Evolutionary conservation across 441 rosid species (phyloP).

Genomic region (Croton laevigatus): DNA sequence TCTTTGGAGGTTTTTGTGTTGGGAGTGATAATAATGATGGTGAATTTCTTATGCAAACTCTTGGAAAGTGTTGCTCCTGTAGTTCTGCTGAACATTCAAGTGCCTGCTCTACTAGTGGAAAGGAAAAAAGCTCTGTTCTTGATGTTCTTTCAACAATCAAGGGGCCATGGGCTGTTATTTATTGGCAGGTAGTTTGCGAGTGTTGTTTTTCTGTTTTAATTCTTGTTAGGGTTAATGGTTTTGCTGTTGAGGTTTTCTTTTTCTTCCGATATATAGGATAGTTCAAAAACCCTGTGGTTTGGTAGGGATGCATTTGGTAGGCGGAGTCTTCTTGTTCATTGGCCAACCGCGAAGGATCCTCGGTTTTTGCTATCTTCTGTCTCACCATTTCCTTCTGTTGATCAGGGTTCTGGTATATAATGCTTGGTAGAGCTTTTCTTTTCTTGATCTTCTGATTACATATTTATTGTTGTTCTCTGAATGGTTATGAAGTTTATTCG

Average conservation of each 20-base stretch:
- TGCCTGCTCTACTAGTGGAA: slow-evolving; percentile 23
- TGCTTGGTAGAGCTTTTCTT: slow-evolving; percentile 35
- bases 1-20: slow-evolving; percentile 67
- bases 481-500: neutral
- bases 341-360: slow-evolving; percentile 67
- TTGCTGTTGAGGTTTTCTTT: neutral
- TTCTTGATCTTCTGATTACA: neutral
- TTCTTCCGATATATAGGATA: slow-evolving; percentile 36
- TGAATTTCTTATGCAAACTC: slow-evolving; percentile 46
- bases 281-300: slow-evolving; percentile 83
- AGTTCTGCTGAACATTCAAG: slow-evolving; percentile 20
- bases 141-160: slow-evolving; percentile 65
- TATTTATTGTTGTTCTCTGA: neutral
- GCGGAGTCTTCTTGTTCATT: slow-evolving; percentile 85
- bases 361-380: slow-evolving; percentile 68
- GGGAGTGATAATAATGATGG: slow-evolving; percentile 58
- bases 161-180: slow-evolving; percentile 83
- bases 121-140: slow-evolving; percentile 36
- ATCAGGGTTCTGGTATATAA: slow-evolving; percentile 49
- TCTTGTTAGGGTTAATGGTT: neutral
- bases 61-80: slow-evolving; percentile 46
- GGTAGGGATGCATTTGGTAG: slow-evolving; percentile 88
- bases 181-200: slow-evolving; percentile 71
- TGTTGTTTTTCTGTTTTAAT: slow-evolving; percentile 28
- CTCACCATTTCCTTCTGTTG: slow-evolving; percentile 52